Conservation (phyloP, 2,329 filamentous ascomycete genomes). For the Metarhizium humberi region DNA sequence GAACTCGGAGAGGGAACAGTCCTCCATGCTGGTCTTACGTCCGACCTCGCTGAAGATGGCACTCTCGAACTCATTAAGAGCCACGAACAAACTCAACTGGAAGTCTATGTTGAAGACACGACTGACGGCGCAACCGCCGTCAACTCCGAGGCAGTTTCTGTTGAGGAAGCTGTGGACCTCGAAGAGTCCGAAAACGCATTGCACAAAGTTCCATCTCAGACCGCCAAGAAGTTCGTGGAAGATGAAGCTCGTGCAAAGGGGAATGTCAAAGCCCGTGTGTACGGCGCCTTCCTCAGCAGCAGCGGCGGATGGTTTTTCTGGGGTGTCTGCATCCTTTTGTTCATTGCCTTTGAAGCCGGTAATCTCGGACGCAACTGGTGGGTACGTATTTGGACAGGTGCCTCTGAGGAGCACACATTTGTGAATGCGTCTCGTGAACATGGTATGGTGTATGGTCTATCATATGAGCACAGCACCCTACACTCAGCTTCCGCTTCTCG, state of each 20-base stretch:
- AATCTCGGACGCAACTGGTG: conserved; percentile 54
- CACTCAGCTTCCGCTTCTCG: conserved; percentile 25
- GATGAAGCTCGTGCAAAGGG: conserved; percentile 67
- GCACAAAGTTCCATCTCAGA: conserved; percentile 41
- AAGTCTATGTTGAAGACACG: conserved; percentile 39
- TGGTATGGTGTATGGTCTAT: conserved; percentile 33
- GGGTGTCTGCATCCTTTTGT: conserved; percentile 43
- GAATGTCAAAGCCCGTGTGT: conserved; percentile 58
- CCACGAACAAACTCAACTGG: conserved; percentile 38
- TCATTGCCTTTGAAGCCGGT: conserved; percentile 43
- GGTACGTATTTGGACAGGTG: conserved; percentile 52
- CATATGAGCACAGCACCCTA: conserved; percentile 35
- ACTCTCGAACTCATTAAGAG: conserved; percentile 47
- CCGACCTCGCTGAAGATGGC: conserved; percentile 52
- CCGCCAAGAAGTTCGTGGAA: conserved; percentile 62
- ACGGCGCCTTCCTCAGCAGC: conserved; percentile 55
- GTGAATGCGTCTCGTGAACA: conserved; percentile 17
- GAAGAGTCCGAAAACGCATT: conserved; percentile 29
- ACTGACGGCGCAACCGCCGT: conserved; percentile 35
- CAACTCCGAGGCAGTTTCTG: conserved; percentile 42
- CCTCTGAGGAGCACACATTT: conserved; percentile 1
- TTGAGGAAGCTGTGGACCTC: conserved; percentile 28
- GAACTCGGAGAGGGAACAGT: conserved; percentile 61
- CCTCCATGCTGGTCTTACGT: conserved; percentile 53
- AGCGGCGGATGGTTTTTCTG: conserved; percentile 57